Conservation (phyloP, 1,284 basidiomycete genomes). For the Puccinia hordei region DNA sequence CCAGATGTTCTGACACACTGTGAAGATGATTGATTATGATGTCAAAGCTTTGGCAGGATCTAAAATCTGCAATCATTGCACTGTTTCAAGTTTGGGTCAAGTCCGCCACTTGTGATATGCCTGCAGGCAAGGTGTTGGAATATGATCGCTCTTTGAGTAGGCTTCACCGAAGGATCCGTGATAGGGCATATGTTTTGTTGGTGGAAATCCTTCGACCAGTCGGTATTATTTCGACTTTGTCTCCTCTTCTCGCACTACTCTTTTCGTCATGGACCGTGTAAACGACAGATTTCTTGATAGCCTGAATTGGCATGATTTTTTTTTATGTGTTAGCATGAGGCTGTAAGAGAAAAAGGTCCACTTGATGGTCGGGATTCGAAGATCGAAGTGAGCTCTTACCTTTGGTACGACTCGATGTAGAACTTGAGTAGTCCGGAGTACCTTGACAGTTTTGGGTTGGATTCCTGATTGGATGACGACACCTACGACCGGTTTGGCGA, state of each 20-base stretch:
- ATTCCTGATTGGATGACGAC: conserved; percentile 30
- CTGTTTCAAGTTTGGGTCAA: no score
- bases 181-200: conserved; percentile 39
- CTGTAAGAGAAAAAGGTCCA: neutral
- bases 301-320: neutral
- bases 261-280: conserved; percentile 47
- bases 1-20: no score
- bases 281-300: conserved; percentile 24
- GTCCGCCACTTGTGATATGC: no score
- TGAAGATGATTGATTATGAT: no score
- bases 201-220: conserved; percentile 39
- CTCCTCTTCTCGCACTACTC: conserved; percentile 36
- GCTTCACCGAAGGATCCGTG: neutral
- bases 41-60: no score
- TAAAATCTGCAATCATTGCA: no score
- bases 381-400: neutral
- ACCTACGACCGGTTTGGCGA: conserved; percentile 36
- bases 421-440: conserved; percentile 32
- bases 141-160: neutral
- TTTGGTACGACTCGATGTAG: conserved; percentile 47
- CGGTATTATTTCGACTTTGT: conserved; percentile 37
- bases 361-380: neutral
- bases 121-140: no score
- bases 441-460: conserved; percentile 43
- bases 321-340: neutral